Evolutionary conservation across 208 protist genomes (phyloP).

Genomic region (Trypanosoma mega): DNA sequence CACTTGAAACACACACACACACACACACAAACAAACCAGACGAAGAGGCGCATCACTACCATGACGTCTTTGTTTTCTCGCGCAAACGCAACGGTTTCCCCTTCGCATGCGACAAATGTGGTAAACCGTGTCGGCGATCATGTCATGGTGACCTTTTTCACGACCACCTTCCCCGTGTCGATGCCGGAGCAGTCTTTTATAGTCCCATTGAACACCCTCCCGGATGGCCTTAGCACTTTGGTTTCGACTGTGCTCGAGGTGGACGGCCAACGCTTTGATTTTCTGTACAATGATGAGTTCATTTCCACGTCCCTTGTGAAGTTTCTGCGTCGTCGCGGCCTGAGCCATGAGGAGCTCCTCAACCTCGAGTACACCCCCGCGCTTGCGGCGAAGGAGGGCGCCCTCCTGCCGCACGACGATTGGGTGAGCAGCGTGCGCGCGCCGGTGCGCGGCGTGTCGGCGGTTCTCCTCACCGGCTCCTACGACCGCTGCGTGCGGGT

Average conservation of each 20-base stretch:
- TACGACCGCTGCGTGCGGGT: constrained; percentile 85
- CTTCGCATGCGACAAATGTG: too few species aligned
- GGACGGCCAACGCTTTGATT: constrained; percentile 61
- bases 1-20: not conserved
- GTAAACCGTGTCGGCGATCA: constrained; percentile 45
- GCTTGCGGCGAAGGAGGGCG: constrained; percentile 75
- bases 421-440: constrained; percentile 81
- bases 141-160: constrained; percentile 80
- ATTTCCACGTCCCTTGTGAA: constrained; percentile 70
- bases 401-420: constrained; percentile 82
- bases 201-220: constrained; percentile 61
- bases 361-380: constrained; percentile 86
- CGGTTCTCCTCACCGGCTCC: constrained; percentile 65
- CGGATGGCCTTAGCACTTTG: constrained; percentile 64
- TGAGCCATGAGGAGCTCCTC: constrained; percentile 80
- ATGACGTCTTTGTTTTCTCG: too few species aligned
- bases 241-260: constrained; percentile 67
- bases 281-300: constrained; percentile 79
- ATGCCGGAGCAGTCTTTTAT: constrained; percentile 82
- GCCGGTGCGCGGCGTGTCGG: constrained; percentile 50
- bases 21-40: too few species aligned
- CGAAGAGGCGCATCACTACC: too few species aligned
- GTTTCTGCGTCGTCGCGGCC: constrained; percentile 61
- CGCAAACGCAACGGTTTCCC: too few species aligned
- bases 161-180: constrained; percentile 51